Evolutionary conservation across 1,139 yeast genomes (phyloP).

Genomic region (Ogataea hybrid): DNA sequence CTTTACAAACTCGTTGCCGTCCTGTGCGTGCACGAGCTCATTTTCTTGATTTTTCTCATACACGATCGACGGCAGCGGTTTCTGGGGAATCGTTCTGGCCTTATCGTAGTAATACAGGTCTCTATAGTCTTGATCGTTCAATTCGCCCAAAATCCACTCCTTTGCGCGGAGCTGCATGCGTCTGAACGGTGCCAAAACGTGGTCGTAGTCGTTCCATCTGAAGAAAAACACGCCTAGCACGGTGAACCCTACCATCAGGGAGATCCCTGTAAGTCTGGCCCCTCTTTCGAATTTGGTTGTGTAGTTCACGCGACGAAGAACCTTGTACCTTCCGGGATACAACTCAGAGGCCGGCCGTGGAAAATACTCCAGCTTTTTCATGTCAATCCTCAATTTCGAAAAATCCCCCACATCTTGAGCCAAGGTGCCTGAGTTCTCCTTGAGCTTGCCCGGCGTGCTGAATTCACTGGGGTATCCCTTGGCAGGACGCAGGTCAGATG

Average conservation of each 20-base stretch:
- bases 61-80: conserved; percentile 30
- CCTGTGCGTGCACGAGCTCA: conserved; percentile 30
- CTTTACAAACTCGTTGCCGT: conserved; percentile 53
- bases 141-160: conserved; percentile 48
- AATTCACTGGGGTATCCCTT: conserved; percentile 85
- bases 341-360: conserved; percentile 74
- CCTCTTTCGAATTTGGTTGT: conserved; percentile 57
- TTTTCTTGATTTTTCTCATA: conserved; percentile 44
- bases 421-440: conserved; percentile 52
- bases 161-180: conserved; percentile 56
- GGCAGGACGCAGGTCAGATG: conserved; percentile 72
- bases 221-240: conserved; percentile 67
- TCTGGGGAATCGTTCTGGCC: conserved; percentile 31
- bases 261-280: conserved; percentile 47
- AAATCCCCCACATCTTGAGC: conserved; percentile 72
- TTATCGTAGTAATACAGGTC: conserved; percentile 46
- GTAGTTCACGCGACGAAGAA: conserved; percentile 59
- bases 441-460: conserved; percentile 52
- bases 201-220: conserved; percentile 82
- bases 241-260: conserved; percentile 45
- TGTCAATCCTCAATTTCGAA: conserved; percentile 66
- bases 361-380: conserved; percentile 70
- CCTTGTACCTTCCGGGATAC: conserved; percentile 80
- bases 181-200: conserved; percentile 68
- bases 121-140: conserved; percentile 58